Evolutionary conservation across 768 basidiomycete species (phyloP), one percentile per base, ranked within the genome.

Genomic region (Lepiota subincarnata): DNA sequence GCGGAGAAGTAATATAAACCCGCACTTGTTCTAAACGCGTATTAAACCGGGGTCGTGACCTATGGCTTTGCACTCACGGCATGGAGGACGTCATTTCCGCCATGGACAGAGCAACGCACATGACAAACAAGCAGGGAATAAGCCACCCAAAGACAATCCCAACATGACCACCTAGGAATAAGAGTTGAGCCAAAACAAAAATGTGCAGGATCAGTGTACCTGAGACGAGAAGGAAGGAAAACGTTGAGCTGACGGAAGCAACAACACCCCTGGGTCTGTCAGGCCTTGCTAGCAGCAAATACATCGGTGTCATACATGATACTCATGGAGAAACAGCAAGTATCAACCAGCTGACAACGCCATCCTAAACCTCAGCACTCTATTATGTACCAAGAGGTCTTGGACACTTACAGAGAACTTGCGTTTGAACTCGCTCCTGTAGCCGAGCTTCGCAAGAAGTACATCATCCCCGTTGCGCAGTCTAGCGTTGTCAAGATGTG

Each of bases 141-240:
- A 87, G 68, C 87, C 86, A 89, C 35, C 86, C 87, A 70, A 82
- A 88, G 16, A 87, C 78, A 77, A 89, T 81, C 13, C 87, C 87
- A 19, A 86, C 84, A 66, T 89, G 86, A 2, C 87, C 87, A 50
- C 87, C 87, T 82, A 45, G 16, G n/a, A 19, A 24, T n/a, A 26
- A 35, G 47, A 10, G 24, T 53, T 4, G 48, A 48, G 2, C 7
- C 10, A 11, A 6, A 31, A 6, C 1, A 11, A 31, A 7, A 3
- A 8, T 7, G 7, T 31, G 35, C 41, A 19, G 50, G 38, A 35
- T 39, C 24, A 48, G 24, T n/a, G 8, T 14, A 13, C 6, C 37
- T 11, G 2, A 16, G 7, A 24, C 50, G 11, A 13, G 28, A 19
- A 2, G 35, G 18, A 22, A 16, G 26, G 61, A 75, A n/a, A 51